Conservation (phyloP, 73 alveolate species). For the Symbiodinium natans region DNA sequence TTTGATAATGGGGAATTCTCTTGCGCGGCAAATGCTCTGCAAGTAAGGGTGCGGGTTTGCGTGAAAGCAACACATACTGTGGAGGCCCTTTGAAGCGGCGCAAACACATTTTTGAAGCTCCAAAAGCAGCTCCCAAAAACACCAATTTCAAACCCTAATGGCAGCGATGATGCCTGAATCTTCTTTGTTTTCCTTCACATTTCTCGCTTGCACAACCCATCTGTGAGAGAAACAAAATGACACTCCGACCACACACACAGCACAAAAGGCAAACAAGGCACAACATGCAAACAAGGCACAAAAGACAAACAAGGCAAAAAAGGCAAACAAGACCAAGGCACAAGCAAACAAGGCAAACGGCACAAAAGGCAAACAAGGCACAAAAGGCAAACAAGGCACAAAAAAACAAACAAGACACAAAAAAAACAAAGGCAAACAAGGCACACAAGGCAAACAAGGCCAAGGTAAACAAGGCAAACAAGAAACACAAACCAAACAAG, state of each 20-base stretch:
- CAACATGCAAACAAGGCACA: not conserved
- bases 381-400: not conserved
- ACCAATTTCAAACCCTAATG: not conserved
- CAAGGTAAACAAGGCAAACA: not conserved
- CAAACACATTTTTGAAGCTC: not conserved
- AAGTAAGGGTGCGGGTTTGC: too few relatives aligned
- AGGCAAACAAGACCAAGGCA: not conserved
- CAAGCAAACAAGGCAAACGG: not conserved
- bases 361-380: not conserved
- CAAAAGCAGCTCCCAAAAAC: not conserved
- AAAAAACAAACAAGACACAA: not conserved
- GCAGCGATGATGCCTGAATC: not conserved
- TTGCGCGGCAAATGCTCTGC: too few relatives aligned
- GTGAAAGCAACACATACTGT: not conserved
- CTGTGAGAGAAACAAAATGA: not conserved
- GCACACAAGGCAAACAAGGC: not conserved
- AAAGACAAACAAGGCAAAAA: not conserved
- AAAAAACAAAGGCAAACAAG: not conserved
- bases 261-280: not conserved
- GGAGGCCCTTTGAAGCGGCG: not conserved
- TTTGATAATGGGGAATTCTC: too few relatives aligned
- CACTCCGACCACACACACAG: not conserved
- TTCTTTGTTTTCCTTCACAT: too few relatives aligned
- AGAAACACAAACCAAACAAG: not conserved
- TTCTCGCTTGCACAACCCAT: too few relatives aligned